Evolutionary conservation across 495 filamentous ascomycete species (phyloP), one percentile per base, ranked within the genome.

Genomic region (Usnea hakonensis): DNA sequence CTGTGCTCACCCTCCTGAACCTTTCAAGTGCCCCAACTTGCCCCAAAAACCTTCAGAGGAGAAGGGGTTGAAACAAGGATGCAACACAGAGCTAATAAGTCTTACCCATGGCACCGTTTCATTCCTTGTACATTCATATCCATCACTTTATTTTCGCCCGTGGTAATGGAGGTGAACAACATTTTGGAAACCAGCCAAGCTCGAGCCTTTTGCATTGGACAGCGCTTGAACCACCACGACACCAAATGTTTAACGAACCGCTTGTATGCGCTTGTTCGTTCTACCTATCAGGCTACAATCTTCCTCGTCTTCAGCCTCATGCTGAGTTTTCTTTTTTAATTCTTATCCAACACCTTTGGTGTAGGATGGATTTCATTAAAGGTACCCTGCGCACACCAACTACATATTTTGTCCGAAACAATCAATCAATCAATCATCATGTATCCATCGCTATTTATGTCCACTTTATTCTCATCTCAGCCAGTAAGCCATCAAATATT

Each of bases 181-280:
- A n/a, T n/a, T n/a, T 55, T 0, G 19, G 21, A 1, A 36, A 23
- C 33, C 35, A 28, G 5, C 60, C n/a, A 19, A 43, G 28, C 52
- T 23, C 35, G n/a, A 32, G 28, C n/a, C n/a, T n/a, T n/a, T n/a
- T n/a, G 38, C 43, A n/a, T 62, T 36, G 30, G 10, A 35, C 21
- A 36, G 53, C 32, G n/a, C 54, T 56, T 56, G 17, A 28, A 56
- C 23, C n/a, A n/a, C n/a, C n/a, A n/a, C n/a, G n/a, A 30, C 46
- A 30, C 26, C 46, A 50, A 35, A 2, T 7, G n/a, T n/a, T 28
- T 16, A 28, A 23, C 9, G 19, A 23, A 14, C 38, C 53, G 60
- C 60, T 48, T 62, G 52, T 40, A 19, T 41, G 52, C 60, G 60
- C 60, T 53, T 62, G 21, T 56, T 62, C 36, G 48, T 28, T 23